These are phyloP conservation scores for Trichoderma sp. DNA, from an alignment of 2,329 filamentous ascomycete species.

Conservation along the genomic window DNA sequence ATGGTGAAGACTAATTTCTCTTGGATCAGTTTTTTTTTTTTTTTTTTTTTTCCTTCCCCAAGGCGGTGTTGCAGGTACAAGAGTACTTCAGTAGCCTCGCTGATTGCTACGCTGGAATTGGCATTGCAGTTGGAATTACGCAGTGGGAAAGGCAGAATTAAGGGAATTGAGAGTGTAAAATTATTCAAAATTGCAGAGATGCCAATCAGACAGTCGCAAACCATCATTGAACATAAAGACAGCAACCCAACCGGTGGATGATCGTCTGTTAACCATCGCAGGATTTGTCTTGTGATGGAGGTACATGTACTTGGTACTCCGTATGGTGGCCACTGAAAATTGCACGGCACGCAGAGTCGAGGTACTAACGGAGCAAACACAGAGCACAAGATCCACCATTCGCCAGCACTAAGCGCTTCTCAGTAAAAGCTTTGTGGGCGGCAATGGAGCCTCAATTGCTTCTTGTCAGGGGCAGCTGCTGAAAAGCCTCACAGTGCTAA, in stretches of 20 bases:
- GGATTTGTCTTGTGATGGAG: neutral
- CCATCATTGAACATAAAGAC: neutral
- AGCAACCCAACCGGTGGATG: neutral
- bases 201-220: neutral
- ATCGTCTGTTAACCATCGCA: neutral
- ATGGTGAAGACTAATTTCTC: conserved; percentile 11
- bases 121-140: neutral
- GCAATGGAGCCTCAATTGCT: neutral
- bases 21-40: conserved; percentile 10
- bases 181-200: neutral
- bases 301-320: neutral
- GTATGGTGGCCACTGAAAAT: neutral
- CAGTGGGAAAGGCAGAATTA: neutral
- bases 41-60: conserved; percentile 1
- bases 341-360: neutral
- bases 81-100: conserved; percentile 15
- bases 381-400: neutral
- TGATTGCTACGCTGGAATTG: neutral
- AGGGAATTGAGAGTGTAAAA: neutral
- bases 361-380: neutral
- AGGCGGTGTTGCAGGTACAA: conserved; percentile 14
- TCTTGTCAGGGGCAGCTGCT: neutral
- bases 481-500: neutral
- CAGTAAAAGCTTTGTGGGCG: neutral
- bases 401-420: neutral